Evolutionary conservation across 352 stramenopile genomes (phyloP), one percentile per base, ranked within the genome.

Genomic region (Phytopythium chamaehyphon): DNA sequence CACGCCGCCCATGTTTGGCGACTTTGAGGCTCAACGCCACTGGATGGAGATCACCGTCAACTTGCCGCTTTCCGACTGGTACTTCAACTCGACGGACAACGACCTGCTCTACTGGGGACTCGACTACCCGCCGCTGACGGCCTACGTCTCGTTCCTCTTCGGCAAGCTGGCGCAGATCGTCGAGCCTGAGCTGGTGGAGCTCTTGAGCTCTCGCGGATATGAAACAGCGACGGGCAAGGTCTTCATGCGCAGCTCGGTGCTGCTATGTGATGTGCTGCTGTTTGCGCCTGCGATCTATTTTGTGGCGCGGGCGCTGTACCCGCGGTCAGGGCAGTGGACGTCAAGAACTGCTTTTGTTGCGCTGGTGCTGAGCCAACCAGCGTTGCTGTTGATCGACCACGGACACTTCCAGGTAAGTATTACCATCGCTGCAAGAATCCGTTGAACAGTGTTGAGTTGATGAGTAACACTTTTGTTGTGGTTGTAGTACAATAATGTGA

Each of bases 21-120:
- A 99, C 67, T 99, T 97, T 71, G 97, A 99, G 65, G 97, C 96
- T 3, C 96, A 99, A 69, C 88, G 97, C 33, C 97, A 99, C 72
- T 99, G 97, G 97, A 99, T 99, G 96, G 97, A 99, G 76, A 77
- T 99, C 44, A 99, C 97, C 24, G 80, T 83, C 40, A 76, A 96
- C 51, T 57, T 98, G 50, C 95, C 95, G 1, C 48, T 98, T 12
- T 82, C 69, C 3, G 77, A 98, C 45, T 99, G 97, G 97, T 99
- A 99, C 64, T 90, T 88, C 61, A 97, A 95, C 51, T 74, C 82
- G 19, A 81, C 73, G 1, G 49, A 60, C 28, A 97, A 99, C 66
- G 88, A 99, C 55, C 65, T 98, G 40, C 62, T 95, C 31, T 99
- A 99, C 64, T 99, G 96, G 96, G 97, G 97, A 19, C 69, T 99